Conservation (phyloP, 768 basidiomycete genomes). For the Russula sp. region DNA sequence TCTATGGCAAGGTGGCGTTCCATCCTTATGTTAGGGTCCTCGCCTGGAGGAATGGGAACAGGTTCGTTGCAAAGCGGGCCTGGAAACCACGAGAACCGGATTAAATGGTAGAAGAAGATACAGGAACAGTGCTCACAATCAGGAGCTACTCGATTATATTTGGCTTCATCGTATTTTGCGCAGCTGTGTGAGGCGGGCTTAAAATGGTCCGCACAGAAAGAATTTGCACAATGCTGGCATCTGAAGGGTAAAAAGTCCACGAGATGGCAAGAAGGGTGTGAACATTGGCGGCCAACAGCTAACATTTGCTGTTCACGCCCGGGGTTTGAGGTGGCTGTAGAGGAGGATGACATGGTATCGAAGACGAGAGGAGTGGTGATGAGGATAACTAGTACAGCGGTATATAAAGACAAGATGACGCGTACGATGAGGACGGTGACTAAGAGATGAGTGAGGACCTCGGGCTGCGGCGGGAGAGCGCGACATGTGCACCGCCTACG, state of each 20-base stretch:
- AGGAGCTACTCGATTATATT: constrained; percentile 69
- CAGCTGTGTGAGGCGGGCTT: constrained; percentile 61
- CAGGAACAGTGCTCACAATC: constrained; percentile 43
- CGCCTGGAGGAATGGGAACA: constrained; percentile 65
- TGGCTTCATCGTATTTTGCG: constrained; percentile 59
- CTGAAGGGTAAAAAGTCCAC: constrained; percentile 85
- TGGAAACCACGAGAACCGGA: constrained; percentile 23
- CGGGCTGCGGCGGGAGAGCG: too few species aligned
- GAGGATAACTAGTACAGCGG: background rate
- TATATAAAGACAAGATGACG: constrained; percentile 10
- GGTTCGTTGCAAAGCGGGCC: constrained; percentile 75
- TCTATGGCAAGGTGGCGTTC: constrained; percentile 61
- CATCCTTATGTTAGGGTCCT: constrained; percentile 79
- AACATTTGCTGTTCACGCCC: constrained; percentile 53
- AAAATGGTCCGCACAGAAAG: constrained; percentile 78
- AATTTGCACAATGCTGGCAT: constrained; percentile 67
- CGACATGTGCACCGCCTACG: too few species aligned
- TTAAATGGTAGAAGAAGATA: background rate
- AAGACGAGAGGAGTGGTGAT: background rate
- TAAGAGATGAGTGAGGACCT: background rate
- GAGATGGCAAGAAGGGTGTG: constrained; percentile 53
- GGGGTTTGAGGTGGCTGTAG: constrained; percentile 19
- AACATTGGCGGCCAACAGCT: constrained; percentile 64
- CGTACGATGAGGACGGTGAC: background rate
- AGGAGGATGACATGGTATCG: constrained; percentile 26